Conservation (phyloP, 2,329 filamentous ascomycete genomes). For the Lojkania enalia region DNA sequence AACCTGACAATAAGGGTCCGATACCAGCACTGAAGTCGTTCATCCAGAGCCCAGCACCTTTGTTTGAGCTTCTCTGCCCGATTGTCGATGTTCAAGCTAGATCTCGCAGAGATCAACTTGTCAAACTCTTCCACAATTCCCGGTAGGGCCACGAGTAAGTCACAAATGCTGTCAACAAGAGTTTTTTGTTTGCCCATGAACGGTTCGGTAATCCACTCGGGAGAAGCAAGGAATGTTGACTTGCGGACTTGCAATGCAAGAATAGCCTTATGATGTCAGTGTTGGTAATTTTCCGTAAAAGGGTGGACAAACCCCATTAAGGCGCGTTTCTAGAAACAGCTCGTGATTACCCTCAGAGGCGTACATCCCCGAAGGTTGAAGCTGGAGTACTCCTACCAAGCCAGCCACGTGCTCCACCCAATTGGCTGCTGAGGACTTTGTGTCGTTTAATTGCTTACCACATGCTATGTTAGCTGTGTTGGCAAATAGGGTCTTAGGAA, state of each 20-base stretch:
- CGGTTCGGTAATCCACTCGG: constrained; percentile 17
- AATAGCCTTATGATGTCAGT: constrained; percentile 10
- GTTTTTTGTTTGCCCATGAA: constrained; percentile 11
- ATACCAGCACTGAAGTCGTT: constrained; percentile 11
- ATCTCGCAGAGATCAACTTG: not conserved
- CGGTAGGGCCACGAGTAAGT: constrained; percentile 12
- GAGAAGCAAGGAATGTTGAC: constrained; percentile 9
- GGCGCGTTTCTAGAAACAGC: constrained; percentile 15
- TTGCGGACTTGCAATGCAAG: constrained; percentile 10
- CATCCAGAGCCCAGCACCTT: constrained; percentile 10
- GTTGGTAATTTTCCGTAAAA: not conserved
- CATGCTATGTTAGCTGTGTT: constrained; percentile 1
- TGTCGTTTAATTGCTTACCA: constrained; percentile 15
- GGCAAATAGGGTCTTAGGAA: not conserved
- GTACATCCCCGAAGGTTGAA: constrained; percentile 10
- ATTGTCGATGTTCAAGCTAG: not conserved
- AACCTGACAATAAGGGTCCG: constrained; percentile 1
- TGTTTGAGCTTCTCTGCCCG: not conserved
- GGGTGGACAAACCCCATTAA: constrained; percentile 9
- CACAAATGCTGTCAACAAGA: constrained; percentile 11
- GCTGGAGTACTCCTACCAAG: constrained; percentile 8
- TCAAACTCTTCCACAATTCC: constrained; percentile 15
- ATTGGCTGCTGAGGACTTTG: constrained; percentile 7
- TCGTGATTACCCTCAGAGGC: constrained; percentile 5
- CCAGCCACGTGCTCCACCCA: constrained; percentile 18